Evolutionary conservation across 345 rosid genomes (phyloP), one percentile per base, ranked within the genome.

Genomic region (Zanthoxylum bungeanum): DNA sequence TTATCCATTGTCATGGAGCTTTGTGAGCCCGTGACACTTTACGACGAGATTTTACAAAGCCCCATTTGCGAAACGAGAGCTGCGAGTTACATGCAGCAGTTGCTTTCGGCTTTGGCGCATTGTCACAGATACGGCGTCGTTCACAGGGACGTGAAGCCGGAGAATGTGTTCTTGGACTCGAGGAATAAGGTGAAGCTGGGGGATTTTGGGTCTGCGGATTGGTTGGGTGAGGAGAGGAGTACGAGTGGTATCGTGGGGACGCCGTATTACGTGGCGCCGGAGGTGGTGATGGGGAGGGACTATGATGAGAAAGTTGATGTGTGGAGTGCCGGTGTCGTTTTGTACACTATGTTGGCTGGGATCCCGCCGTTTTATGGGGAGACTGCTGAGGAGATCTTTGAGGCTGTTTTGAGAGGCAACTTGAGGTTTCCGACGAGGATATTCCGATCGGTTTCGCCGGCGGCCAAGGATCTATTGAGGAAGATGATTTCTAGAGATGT

Each of bases 221-320:
- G 82, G 87, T 71, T 83, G 11, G 76, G 58, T 5, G 83, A 61
- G 67, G 80, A 69, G 39, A 78, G 79, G 39, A 36, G 66, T 47
- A 70, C 77, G 60, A 79, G 33, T 12, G 97, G 96, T 10, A 70
- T 89, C 0, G 96, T 91, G 0, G 94, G 99, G 4, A 95, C 94
- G 72, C 99, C 94, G 47, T 91, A 95, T 16, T 92, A 92, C 33
- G 88, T 91, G 0, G 96, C 94, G 11, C 93, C 92, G 69, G 99
- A 95, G 86, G 89, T 92, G 40, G 76, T 92, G 59, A 62, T 75
- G 76, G 98, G 97, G 62, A 74, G 85, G 67, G 82, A 84, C 46
- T 91, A 91, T 56, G 78, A 77, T 0, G 94, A 88, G 84, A 91
- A 95, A 74, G 91, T 88, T 1, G 98, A 95, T 50, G 79, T 91